Evolutionary conservation across 306 rosid genomes (phyloP).

Genomic region (Abrus precatorius): DNA sequence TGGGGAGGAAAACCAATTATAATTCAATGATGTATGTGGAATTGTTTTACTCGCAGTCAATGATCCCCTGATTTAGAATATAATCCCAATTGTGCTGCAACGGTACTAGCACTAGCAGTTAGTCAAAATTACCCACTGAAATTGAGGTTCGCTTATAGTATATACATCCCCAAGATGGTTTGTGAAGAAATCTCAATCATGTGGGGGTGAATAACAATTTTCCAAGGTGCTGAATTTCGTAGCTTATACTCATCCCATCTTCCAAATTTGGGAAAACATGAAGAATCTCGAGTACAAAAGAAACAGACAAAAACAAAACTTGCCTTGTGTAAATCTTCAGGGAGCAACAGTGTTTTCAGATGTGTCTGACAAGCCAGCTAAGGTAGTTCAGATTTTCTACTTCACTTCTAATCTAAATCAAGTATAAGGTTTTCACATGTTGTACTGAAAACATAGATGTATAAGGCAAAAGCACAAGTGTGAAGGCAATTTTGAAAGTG

Average conservation of each 20-base stretch:
- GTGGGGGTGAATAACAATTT: conserved; percentile 44
- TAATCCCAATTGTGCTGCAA: no score
- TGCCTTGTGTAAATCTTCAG: conserved; percentile 42
- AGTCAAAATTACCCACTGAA: conserved; percentile 31
- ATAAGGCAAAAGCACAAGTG: conserved; percentile 11
- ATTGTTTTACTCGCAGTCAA: conserved; percentile 3
- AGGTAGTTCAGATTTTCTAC: conserved; percentile 42
- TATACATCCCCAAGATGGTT: conserved; percentile 28
- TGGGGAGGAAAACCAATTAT: no score
- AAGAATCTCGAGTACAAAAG: conserved; percentile 48
- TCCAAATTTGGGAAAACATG: conserved; percentile 52
- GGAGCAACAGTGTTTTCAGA: conserved; percentile 39
- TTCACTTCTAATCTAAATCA: conserved; percentile 39
- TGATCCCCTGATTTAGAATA: neutral
- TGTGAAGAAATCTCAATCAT: conserved; percentile 38
- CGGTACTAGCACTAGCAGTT: neutral
- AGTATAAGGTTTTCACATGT: conserved; percentile 52
- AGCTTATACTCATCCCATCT: conserved; percentile 50
- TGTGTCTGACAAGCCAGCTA: conserved; percentile 66
- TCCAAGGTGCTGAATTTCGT: conserved; percentile 46
- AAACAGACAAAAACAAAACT: conserved; percentile 47
- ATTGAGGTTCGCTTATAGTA: conserved; percentile 13
- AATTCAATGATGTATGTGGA: neutral
- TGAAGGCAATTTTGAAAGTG: conserved; percentile 34
- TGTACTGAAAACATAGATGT: conserved; percentile 44